phyloP scores from a whole-genome alignment of 345 rosid species.

The Eucalyptus grandis region DNA sequence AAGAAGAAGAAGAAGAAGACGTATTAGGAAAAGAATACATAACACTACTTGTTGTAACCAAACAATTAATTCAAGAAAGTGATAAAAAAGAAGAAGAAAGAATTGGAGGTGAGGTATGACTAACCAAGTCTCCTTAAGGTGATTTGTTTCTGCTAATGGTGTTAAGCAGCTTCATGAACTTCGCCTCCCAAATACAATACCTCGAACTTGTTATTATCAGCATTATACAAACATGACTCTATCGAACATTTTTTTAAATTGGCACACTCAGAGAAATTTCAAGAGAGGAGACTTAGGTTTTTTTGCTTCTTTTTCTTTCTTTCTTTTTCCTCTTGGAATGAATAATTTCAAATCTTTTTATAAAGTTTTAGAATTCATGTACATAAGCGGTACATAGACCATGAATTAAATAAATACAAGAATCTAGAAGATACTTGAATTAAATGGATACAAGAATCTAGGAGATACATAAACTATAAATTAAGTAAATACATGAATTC shows the following conservation, averaged over 20 bases:
- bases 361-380: not conserved
- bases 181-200: not conserved
- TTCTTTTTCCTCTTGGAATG: not conserved
- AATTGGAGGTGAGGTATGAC: not conserved
- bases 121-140: too few species aligned
- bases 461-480: too few species aligned
- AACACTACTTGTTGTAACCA: not conserved
- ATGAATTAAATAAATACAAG: too few species aligned
- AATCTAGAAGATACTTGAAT: not conserved
- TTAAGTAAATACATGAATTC: too few species aligned
- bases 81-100: too few species aligned
- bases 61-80: not conserved
- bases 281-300: not conserved
- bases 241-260: too few species aligned
- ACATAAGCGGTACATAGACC: too few species aligned
- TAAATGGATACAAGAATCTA: not conserved
- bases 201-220: not conserved
- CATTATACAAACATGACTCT: not conserved
- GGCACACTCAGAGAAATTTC: not conserved
- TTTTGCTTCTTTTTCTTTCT: not conserved
- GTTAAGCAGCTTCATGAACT: too few species aligned
- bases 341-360: too few species aligned
- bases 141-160: rapidly evolving
- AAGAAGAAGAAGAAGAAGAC: not conserved
- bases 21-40: not conserved